Percentiles rank a stretch among this genome's conserved stretches.
Conservation (phyloP, 257 asterid species). For the Rauvolfia tetraphylla region DNA sequence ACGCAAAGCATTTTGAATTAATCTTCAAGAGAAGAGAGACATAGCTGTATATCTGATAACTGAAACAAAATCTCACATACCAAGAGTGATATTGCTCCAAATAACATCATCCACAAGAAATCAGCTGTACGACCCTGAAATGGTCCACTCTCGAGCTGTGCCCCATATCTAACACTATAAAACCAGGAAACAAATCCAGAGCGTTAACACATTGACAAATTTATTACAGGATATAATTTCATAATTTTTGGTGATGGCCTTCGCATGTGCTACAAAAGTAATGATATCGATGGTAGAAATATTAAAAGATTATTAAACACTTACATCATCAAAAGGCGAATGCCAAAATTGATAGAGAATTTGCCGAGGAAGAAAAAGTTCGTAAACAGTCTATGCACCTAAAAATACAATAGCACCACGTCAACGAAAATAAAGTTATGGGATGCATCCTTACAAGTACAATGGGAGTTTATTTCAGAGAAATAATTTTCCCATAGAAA, state of each 20-base stretch:
- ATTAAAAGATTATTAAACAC: conserved; percentile 23
- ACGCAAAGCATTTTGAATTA: background rate
- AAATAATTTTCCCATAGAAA: background rate
- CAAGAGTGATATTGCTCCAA: conserved; percentile 80
- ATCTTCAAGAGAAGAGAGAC: background rate
- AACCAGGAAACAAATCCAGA: conserved; percentile 17
- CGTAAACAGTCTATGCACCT: conserved; percentile 82
- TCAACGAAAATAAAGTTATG: background rate
- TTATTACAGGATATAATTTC: background rate
- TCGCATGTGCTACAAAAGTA: background rate
- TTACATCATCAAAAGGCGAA: conserved; percentile 97
- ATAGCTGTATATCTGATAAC: background rate
- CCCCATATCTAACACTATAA: conserved; percentile 93
- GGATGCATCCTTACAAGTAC: background rate
- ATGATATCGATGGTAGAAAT: background rate
- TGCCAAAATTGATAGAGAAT: conserved; percentile 91
- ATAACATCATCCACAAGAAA: conserved; percentile 97
- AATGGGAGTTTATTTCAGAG: background rate
- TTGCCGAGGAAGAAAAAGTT: conserved; percentile 82
- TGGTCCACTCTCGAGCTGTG: conserved; percentile 88
- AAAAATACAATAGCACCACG: conserved; percentile 16
- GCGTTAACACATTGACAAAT: background rate
- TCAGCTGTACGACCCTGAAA: conserved; percentile 92
- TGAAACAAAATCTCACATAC: conserved; percentile 31
- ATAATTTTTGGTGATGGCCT: background rate